These are phyloP conservation scores for Euphrasia confusa DNA, from an alignment of 257 asterid genomes.

Conservation along the genomic window DNA sequence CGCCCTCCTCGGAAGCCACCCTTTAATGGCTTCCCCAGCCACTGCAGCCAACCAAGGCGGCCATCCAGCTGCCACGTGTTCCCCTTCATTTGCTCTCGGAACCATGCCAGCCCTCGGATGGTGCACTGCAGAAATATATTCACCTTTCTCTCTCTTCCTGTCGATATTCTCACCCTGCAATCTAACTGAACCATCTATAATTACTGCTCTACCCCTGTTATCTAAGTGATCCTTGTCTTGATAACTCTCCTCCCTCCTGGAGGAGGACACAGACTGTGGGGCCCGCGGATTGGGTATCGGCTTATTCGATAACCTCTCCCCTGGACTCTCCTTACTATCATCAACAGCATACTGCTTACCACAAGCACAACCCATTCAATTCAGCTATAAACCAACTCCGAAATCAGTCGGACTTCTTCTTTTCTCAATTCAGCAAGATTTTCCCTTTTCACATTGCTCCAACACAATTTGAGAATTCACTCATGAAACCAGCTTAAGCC, in stretches of 20 bases:
- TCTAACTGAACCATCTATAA: slow-evolving; percentile 57
- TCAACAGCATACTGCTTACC: slow-evolving; percentile 79
- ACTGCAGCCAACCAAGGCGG: slow-evolving; percentile 95
- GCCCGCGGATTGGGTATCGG: slow-evolving; percentile 42
- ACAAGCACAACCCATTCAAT: slow-evolving; percentile 75
- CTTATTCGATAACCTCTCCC: slow-evolving; percentile 61
- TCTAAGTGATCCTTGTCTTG: slow-evolving; percentile 57
- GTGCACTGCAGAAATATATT: slow-evolving; percentile 35
- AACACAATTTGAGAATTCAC: slow-evolving; percentile 23
- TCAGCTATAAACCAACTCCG: slow-evolving; percentile 38
- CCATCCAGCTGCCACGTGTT: slow-evolving; percentile 94
- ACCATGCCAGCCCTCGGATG: slow-evolving; percentile 54
- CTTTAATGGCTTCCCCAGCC: slow-evolving; percentile 91
- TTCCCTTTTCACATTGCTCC: slow-evolving; percentile 44
- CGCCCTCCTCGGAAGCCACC: slow-evolving; percentile 90
- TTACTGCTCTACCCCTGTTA: slow-evolving; percentile 47
- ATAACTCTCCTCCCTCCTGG: slow-evolving; percentile 57
- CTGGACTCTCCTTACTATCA: slow-evolving; percentile 65
- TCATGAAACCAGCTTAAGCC: slow-evolving; percentile 22
- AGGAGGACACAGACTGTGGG: slow-evolving; percentile 41
- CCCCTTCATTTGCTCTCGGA: slow-evolving; percentile 64
- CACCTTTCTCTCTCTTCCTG: slow-evolving; percentile 67
- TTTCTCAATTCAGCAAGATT: slow-evolving; percentile 31
- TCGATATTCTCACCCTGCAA: slow-evolving; percentile 49
- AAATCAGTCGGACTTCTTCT: slow-evolving; percentile 4